Evolutionary conservation across 108 stramenopile genomes (phyloP).

Genomic region (Skeletonema marinoi): DNA sequence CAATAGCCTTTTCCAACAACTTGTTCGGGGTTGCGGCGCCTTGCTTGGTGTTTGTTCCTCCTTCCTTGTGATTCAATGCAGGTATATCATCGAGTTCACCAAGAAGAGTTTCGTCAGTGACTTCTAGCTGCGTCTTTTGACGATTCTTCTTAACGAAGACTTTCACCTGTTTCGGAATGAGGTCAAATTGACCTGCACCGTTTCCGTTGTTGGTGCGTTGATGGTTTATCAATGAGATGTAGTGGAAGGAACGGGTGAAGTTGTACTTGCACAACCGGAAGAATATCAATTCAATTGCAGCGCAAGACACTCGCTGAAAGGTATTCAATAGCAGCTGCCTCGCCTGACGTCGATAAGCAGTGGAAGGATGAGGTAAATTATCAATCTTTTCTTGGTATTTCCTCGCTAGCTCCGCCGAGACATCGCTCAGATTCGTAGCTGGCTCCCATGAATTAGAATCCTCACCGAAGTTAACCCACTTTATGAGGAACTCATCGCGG

Average conservation of each 20-base stretch:
- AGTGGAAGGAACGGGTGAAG: constrained; percentile 6
- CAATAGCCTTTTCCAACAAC: background rate
- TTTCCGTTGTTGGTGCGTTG: background rate
- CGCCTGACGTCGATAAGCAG: constrained; percentile 1
- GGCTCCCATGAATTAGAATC: background rate
- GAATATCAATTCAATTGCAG: constrained; percentile 4
- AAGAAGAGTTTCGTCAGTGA: background rate
- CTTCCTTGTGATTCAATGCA: constrained; percentile 3
- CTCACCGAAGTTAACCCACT: background rate
- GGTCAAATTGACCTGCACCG: background rate
- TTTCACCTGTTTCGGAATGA: background rate
- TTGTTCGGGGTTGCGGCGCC: background rate
- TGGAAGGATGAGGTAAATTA: background rate
- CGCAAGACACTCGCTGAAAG: constrained; percentile 6
- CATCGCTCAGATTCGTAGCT: background rate
- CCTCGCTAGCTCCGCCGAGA: background rate
- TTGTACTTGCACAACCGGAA: background rate
- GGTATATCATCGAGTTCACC: constrained; percentile 15
- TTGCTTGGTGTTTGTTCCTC: background rate
- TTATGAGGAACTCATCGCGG: background rate
- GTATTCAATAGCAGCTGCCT: constrained; percentile 7
- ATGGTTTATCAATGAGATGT: background rate
- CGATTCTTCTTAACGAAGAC: background rate
- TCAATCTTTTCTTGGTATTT: background rate
- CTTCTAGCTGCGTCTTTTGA: background rate